Conservation (phyloP, 768 basidiomycete genomes). For the Lepiota brunneoincarnata region DNA sequence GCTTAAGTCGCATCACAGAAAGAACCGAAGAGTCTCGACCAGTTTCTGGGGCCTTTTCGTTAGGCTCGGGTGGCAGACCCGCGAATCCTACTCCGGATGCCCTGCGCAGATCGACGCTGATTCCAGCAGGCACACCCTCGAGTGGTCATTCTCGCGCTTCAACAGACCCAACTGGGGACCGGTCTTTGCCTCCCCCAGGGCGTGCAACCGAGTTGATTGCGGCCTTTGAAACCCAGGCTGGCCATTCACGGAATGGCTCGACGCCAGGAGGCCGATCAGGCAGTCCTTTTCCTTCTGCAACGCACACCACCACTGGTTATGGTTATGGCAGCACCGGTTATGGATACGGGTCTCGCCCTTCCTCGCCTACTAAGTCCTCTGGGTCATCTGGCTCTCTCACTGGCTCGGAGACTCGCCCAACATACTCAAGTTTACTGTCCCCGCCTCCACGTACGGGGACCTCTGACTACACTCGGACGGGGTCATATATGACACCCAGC, state of each 20-base stretch:
- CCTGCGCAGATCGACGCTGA: conserved; percentile 43
- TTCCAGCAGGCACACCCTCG: conserved; percentile 34
- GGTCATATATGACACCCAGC: conserved; percentile 15
- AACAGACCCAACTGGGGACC: conserved; percentile 53
- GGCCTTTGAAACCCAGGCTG: conserved; percentile 54
- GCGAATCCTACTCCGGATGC: conserved; percentile 42
- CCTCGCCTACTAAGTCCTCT: conserved; percentile 44
- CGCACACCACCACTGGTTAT: conserved; percentile 28
- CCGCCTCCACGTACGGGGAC: conserved; percentile 15
- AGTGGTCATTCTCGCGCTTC: conserved; percentile 49
- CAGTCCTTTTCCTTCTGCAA: conserved; percentile 33
- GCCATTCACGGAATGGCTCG: conserved; percentile 57
- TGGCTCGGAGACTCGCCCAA: conserved; percentile 15
- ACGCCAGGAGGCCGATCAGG: conserved; percentile 39
- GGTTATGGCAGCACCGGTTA: conserved; percentile 28
- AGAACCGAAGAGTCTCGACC: conserved; percentile 74
- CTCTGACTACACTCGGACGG: conserved; percentile 15
- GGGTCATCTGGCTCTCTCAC: conserved; percentile 25
- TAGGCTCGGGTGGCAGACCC: conserved; percentile 28
- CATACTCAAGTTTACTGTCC: conserved; percentile 18
- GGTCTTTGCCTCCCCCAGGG: conserved; percentile 47
- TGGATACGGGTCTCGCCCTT: conserved; percentile 39
- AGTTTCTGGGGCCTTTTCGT: conserved; percentile 37
- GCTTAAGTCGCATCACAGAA: conserved; percentile 78
- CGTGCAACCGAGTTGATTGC: conserved; percentile 73